Evolutionary conservation across 768 basidiomycete species (phyloP).

Genomic region (Coprinellus aureogranulatus): DNA sequence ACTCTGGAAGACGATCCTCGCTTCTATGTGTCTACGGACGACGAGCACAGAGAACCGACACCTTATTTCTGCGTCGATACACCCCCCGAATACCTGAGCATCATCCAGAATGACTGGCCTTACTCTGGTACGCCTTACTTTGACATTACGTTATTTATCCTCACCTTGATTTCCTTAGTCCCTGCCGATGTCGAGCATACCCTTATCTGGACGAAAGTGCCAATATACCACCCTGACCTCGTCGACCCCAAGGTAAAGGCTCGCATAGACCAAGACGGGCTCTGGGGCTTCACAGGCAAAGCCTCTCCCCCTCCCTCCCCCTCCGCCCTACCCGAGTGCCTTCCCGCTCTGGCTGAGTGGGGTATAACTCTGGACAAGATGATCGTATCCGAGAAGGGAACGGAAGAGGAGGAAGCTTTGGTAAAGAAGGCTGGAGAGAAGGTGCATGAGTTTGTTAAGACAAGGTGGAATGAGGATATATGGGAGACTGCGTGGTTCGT

Average conservation of each 20-base stretch:
- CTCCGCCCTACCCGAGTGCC: slow-evolving; percentile 51
- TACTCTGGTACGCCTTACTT: slow-evolving; percentile 78
- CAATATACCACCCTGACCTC: slow-evolving; percentile 63
- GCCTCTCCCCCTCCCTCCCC: slow-evolving; percentile 56
- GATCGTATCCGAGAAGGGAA: slow-evolving; percentile 50
- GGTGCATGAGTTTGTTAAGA: slow-evolving; percentile 60
- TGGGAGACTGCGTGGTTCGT: slow-evolving; percentile 95
- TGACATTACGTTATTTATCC: background rate
- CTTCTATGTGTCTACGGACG: slow-evolving; percentile 3
- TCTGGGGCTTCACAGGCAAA: slow-evolving; percentile 79
- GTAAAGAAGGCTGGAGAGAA: slow-evolving; percentile 53
- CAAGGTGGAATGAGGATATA: slow-evolving; percentile 63
- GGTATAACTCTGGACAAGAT: slow-evolving; percentile 62
- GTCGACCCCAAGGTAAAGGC: slow-evolving; percentile 48
- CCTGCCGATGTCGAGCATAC: slow-evolving; percentile 72
- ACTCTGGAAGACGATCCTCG: slow-evolving; percentile 35
- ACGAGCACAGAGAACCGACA: slow-evolving; percentile 17
- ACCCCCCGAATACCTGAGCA: slow-evolving; percentile 56
- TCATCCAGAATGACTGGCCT: slow-evolving; percentile 85
- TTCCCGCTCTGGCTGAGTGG: slow-evolving; percentile 71
- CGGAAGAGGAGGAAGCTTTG: slow-evolving; percentile 50
- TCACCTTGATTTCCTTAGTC: slow-evolving; percentile 34
- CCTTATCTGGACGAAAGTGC: slow-evolving; percentile 74
- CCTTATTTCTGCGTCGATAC: slow-evolving; percentile 67
- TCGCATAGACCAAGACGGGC: slow-evolving; percentile 69